Conservation (phyloP, 2,329 filamentous ascomycete genomes). For the Aspergillus sp. region DNA sequence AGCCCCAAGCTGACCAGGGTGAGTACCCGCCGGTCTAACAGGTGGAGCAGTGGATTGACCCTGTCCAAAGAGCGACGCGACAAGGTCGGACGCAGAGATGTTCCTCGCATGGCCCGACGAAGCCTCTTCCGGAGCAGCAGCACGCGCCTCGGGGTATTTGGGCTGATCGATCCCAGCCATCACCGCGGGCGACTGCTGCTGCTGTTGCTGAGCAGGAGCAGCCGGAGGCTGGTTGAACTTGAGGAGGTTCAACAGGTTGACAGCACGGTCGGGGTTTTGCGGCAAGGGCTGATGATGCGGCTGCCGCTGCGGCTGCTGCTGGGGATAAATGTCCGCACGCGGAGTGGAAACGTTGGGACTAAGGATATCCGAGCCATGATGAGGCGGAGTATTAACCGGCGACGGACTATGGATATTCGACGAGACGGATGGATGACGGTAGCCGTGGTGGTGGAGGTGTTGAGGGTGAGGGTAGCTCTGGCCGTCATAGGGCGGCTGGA, state of each 20-base stretch:
- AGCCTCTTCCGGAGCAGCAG: constrained; percentile 24
- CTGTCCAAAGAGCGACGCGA: constrained; percentile 58
- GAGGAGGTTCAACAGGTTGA: constrained; percentile 64
- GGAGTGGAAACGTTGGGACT: constrained; percentile 56
- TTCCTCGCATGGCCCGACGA: constrained; percentile 36
- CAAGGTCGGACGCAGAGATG: constrained; percentile 59
- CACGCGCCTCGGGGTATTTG: constrained; percentile 31
- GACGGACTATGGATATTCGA: constrained; percentile 61
- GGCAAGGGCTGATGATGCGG: constrained; percentile 40
- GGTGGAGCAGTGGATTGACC: constrained; percentile 29
- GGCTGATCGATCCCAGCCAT: constrained; percentile 28
- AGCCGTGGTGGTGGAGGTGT: constrained; percentile 40
- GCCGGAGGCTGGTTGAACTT: constrained; percentile 60
- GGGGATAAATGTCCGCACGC: constrained; percentile 45
- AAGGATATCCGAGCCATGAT: constrained; percentile 60
- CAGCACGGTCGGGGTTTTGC: constrained; percentile 52
- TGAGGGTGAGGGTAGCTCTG: constrained; percentile 12
- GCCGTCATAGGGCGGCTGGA: constrained; percentile 23
- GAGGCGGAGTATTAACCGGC: constrained; percentile 55
- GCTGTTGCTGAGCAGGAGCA: constrained; percentile 36
- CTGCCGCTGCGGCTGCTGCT: constrained; percentile 39
- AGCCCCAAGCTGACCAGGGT: constrained; percentile 18
- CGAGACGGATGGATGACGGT: constrained; percentile 60
- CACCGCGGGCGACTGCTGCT: constrained; percentile 36
- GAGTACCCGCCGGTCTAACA: constrained; percentile 17